A percentile compares a stretch with the other conserved stretches of the same genome.
These are phyloP conservation scores for Candida pini DNA, from an alignment of 805 yeast genomes.

Conservation along the genomic window DNA sequence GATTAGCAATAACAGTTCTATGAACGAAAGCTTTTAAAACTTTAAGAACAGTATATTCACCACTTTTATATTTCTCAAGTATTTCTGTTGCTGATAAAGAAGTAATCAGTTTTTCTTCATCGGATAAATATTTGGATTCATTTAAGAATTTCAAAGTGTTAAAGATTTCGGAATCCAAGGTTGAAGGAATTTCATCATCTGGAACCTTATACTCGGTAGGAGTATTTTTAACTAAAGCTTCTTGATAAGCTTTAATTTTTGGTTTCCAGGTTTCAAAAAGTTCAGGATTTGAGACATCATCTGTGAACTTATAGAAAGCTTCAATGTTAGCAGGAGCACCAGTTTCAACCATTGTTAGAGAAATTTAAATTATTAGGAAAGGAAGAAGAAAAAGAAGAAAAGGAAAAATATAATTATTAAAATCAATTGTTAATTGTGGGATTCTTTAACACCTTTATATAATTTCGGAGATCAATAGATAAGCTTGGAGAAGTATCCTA, in stretches of 20 bases:
- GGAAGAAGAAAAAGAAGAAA: neutral
- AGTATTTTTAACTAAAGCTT: constrained; percentile 21
- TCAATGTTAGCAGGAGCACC: constrained; percentile 26
- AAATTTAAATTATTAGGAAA: neutral
- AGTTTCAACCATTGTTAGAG: constrained; percentile 11
- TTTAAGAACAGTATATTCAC: constrained; percentile 42
- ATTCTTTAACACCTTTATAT: no score
- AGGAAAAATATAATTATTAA: neutral
- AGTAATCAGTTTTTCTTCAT: constrained; percentile 38
- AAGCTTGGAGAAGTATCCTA: no score
- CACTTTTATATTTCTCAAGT: constrained; percentile 38
- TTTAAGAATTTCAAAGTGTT: constrained; percentile 32
- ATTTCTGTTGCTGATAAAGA: constrained; percentile 37
- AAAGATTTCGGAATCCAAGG: constrained; percentile 30
- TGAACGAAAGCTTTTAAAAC: constrained; percentile 61
- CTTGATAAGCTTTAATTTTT: constrained; percentile 37
- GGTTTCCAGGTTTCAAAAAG: constrained; percentile 42
- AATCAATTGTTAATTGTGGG: no score
- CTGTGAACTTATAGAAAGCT: constrained; percentile 25
- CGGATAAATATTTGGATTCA: constrained; percentile 27
- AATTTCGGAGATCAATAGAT: no score
- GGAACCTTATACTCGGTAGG: constrained; percentile 27
- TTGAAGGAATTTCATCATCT: constrained; percentile 27
- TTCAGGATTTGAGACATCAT: constrained; percentile 32
- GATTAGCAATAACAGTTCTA: constrained; percentile 59